Conservation (phyloP, 1,139 yeast genomes). For the Blastobotrys elegans region DNA sequence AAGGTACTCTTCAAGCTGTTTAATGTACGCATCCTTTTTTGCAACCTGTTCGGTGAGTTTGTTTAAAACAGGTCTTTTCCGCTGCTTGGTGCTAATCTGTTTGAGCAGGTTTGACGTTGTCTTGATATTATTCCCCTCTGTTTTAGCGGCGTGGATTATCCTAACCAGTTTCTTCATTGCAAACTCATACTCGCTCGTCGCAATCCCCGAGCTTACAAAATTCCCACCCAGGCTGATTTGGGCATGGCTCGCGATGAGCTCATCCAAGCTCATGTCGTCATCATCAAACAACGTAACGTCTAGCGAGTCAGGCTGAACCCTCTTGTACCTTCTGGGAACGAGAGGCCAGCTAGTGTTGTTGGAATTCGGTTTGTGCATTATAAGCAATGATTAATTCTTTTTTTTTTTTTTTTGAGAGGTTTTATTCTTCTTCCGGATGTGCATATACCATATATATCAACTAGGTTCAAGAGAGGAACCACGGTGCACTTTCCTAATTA, state of each 20-base stretch:
- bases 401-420: no score
- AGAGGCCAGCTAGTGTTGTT: neutral
- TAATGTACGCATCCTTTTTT: slow-evolving; percentile 23
- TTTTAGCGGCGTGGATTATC: slow-evolving; percentile 44
- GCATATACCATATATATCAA: no score
- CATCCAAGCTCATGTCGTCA: slow-evolving; percentile 58
- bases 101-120: slow-evolving; percentile 39
- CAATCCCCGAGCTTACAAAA: slow-evolving; percentile 56
- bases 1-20: slow-evolving; percentile 20
- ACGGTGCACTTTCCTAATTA: no score
- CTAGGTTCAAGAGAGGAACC: no score
- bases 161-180: slow-evolving; percentile 43
- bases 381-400: no score
- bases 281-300: slow-evolving; percentile 82
- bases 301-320: slow-evolving; percentile 35
- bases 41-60: slow-evolving; percentile 22
- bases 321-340: neutral
- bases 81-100: slow-evolving; percentile 27
- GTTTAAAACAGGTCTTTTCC: slow-evolving; percentile 18
- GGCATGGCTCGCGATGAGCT: slow-evolving; percentile 51
- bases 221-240: slow-evolving; percentile 56
- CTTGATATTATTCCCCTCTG: slow-evolving; percentile 42
- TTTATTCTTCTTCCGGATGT: no score
- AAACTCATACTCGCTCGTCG: slow-evolving; percentile 49
- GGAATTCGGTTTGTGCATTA: no score